phyloP scores from a whole-genome alignment of 371 early-diverging fungal species.

The Apophysomyces elegans region DNA sequence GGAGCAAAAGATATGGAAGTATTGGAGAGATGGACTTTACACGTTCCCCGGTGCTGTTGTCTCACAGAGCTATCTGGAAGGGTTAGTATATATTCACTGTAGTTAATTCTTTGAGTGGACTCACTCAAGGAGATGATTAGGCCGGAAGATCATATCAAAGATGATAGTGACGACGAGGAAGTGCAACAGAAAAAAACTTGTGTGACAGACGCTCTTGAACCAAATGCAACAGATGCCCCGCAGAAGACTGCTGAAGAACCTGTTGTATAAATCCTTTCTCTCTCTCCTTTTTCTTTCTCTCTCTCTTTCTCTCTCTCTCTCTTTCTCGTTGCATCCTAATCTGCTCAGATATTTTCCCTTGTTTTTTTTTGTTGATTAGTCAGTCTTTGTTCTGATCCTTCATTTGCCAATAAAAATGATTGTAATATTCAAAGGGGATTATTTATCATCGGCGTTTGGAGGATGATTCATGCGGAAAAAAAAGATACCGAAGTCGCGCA shows the following conservation, averaged over 20 bases:
- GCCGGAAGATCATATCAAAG: slow-evolving; percentile 1
- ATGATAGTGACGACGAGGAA: slow-evolving; percentile 8
- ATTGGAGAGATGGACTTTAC: slow-evolving; percentile 43
- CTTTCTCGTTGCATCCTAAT: slow-evolving; percentile 7
- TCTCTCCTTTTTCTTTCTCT: slow-evolving; percentile 9
- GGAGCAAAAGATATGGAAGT: slow-evolving; percentile 32
- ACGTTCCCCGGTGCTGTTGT: slow-evolving; percentile 53
- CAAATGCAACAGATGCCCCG: background rate
- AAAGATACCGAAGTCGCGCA: too few species aligned
- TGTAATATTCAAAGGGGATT: too few species aligned
- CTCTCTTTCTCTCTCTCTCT: background rate
- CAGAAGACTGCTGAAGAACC: background rate
- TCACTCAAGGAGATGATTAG: background rate
- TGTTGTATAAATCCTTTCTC: background rate
- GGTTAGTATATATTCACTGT: background rate
- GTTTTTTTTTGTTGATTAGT: background rate
- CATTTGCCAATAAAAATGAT: too few species aligned
- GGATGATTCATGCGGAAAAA: too few species aligned
- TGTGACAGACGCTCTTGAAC: background rate
- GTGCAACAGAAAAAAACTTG: slow-evolving; percentile 2
- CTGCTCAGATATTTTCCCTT: background rate
- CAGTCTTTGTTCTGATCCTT: background rate
- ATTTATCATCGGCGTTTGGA: too few species aligned
- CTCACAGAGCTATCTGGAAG: slow-evolving; percentile 32
- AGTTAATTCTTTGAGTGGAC: background rate